phyloP scores from a whole-genome alignment of 2,329 filamentous ascomycete species.

The Microsporum ferrugineum region DNA sequence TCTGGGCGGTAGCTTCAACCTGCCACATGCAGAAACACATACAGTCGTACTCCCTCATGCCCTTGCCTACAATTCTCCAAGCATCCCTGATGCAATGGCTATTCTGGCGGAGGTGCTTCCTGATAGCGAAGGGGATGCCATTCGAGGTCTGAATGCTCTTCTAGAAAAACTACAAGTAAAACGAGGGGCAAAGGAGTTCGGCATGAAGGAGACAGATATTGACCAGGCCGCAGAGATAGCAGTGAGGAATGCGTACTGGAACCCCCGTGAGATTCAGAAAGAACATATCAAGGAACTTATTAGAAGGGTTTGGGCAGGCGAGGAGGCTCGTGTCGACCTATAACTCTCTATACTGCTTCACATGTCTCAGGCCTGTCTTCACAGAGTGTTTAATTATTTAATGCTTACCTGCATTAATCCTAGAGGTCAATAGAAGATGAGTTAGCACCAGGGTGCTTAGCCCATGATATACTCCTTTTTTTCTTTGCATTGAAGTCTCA shows the following conservation, averaged over 20 bases:
- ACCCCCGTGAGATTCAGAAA: conserved; percentile 45
- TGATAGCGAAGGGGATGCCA: conserved; percentile 47
- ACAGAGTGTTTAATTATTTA: background rate
- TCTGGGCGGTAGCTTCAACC: conserved; percentile 50
- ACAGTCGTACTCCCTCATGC: conserved; percentile 53
- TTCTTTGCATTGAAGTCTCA: too few species aligned
- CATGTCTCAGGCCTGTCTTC: background rate
- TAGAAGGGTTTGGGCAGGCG: conserved; percentile 50
- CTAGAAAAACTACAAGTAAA: conserved; percentile 44
- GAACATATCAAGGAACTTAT: conserved; percentile 45
- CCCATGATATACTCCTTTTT: too few species aligned
- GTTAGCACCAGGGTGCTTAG: too few species aligned
- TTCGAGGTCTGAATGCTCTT: conserved; percentile 46
- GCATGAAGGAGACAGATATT: conserved; percentile 51
- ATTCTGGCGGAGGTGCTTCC: conserved; percentile 45
- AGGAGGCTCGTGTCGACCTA: conserved; percentile 44
- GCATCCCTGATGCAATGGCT: conserved; percentile 42
- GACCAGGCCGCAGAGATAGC: conserved; percentile 50
- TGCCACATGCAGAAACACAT: conserved; percentile 56
- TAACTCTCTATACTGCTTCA: conserved; percentile 19
- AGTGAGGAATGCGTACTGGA: conserved; percentile 48
- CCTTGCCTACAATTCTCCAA: conserved; percentile 50
- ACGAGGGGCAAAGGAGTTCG: conserved; percentile 43
- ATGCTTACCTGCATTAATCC: too few species aligned
- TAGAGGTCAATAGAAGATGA: too few species aligned